Conservation (phyloP, 352 stramenopile species). For the Pythium folliculosum region DNA sequence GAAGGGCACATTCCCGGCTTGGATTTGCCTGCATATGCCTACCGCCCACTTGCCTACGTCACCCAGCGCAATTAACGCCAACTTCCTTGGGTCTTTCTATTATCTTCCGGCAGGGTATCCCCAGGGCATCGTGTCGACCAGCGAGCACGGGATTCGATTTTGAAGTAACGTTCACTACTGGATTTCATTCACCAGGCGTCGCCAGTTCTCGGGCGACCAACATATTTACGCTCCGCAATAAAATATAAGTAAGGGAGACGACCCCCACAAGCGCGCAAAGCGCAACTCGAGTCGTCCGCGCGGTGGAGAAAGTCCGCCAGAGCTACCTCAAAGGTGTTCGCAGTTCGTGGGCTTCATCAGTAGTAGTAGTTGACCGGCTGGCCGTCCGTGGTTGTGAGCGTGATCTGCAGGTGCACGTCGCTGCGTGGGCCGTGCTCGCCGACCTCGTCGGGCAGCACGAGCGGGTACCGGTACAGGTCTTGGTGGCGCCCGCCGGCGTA, state of each 20-base stretch:
- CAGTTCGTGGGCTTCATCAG: neutral
- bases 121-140: too few species aligned
- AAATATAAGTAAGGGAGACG: constrained; percentile 4
- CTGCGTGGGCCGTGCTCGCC: constrained; percentile 46
- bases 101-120: too few species aligned
- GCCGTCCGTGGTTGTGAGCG: constrained; percentile 50
- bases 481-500: constrained; percentile 57
- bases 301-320: neutral
- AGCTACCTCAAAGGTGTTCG: neutral
- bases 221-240: neutral
- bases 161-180: neutral
- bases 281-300: neutral
- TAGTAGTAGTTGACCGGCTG: constrained; percentile 44
- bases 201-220: neutral
- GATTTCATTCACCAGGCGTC: neutral
- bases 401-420: constrained; percentile 70
- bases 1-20: too few species aligned
- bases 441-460: constrained; percentile 63
- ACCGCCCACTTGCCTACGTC: too few species aligned
- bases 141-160: neutral
- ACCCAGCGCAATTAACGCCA: too few species aligned
- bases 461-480: constrained; percentile 70
- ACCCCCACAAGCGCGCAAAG: neutral
- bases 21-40: too few species aligned
- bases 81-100: too few species aligned